Evolutionary conservation across 78 protist species (phyloP), one percentile per base, ranked within the genome.

Genomic region (Isochrysis galbana): DNA sequence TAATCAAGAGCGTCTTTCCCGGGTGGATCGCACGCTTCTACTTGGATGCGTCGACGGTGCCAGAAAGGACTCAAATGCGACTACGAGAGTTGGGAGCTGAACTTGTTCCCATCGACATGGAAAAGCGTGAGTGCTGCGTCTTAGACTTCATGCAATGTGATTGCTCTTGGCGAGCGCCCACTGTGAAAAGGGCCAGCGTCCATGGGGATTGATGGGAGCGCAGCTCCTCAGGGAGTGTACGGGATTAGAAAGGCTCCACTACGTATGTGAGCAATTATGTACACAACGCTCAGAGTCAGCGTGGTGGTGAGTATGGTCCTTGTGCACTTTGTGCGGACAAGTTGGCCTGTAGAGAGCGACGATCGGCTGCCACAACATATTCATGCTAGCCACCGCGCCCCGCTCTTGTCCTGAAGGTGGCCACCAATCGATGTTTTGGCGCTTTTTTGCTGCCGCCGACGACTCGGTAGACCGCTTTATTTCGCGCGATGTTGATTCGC

Each of bases 1-100:
- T 91, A 7, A 21, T 7, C 22, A 0, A 11, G n/a, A 4, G 5
- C 46, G 34, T 41, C 74, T 89, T 42, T 42, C 93, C 93, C 25
- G 93, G 90, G 41, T 91, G 93, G 93, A 41, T 32, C 17, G 67
- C 55, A 25, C 44, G 93, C 38, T 88, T 90, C 47, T 91, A 91
- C 47, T 38, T 91, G 29, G 93, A 91, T 36, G 29, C 7, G 22
- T 21, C 0, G 39, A 54, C 92, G 19, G 93, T 91, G 46, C 93
- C 93, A 11, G 23, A 36, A 19, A 3, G 5, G 17, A 5, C 29
- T 23, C 61, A 32, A n/a, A 23, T 0, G 45, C 23, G 1, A 19
- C 25, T 87, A 3, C 34, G 36, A 14, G 22, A 25, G 45, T 41
- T 4, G 1, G 77, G 77, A 41, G 90, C 48, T 23, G 78, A 87